Percentiles rank a stretch among this genome's conserved stretches.
phyloP scores from a whole-genome alignment of 768 basidiomycete genomes.

The Cubamyces sp. region DNA sequence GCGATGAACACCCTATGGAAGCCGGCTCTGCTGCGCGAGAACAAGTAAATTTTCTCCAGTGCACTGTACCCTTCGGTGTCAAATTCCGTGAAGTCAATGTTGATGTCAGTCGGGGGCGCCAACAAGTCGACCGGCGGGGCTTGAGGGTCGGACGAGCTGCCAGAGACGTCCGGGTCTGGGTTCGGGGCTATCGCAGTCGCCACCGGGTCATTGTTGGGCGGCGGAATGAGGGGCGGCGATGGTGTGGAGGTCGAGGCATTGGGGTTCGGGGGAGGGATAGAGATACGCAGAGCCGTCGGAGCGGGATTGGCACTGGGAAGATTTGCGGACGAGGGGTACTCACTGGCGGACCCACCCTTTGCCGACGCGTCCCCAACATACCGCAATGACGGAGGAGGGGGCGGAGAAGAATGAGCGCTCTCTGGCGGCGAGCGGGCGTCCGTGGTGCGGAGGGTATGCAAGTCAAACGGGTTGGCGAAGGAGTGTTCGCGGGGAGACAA shows the following conservation, averaged over 20 bases:
- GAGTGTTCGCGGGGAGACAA: conserved; percentile 14
- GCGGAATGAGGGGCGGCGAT: conserved; percentile 26
- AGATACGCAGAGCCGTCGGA: conserved; percentile 25
- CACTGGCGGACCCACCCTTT: conserved; percentile 11
- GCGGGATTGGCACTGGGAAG: conserved; percentile 12
- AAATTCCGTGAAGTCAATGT: conserved; percentile 45
- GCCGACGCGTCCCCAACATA: conserved; percentile 20
- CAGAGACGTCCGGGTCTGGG: conserved; percentile 5
- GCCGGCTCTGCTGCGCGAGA: conserved; percentile 73
- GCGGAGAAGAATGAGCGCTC: conserved; percentile 11
- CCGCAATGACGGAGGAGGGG: conserved; percentile 18
- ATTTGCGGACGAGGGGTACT: conserved; percentile 20
- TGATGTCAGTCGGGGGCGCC: conserved; percentile 19
- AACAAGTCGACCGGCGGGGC: conserved; percentile 15
- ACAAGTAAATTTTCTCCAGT: conserved; percentile 91
- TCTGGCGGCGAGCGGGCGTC: conserved; percentile 13
- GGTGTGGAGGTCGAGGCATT: conserved; percentile 24
- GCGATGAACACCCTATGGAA: conserved; percentile 84
- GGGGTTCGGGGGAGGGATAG: conserved; percentile 29
- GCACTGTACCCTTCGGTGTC: conserved; percentile 84
- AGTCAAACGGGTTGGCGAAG: conserved; percentile 13
- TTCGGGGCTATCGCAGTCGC: conserved; percentile 12
- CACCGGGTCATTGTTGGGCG: conserved; percentile 13
- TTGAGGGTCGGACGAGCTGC: conserved; percentile 7
- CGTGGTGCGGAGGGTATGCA: conserved; percentile 3